Percentiles rank a stretch among this genome's conserved stretches.
phyloP scores from a whole-genome alignment of 225 moss, liverwort and hornwort genomes.

The Physcomitrellopsis africana region DNA sequence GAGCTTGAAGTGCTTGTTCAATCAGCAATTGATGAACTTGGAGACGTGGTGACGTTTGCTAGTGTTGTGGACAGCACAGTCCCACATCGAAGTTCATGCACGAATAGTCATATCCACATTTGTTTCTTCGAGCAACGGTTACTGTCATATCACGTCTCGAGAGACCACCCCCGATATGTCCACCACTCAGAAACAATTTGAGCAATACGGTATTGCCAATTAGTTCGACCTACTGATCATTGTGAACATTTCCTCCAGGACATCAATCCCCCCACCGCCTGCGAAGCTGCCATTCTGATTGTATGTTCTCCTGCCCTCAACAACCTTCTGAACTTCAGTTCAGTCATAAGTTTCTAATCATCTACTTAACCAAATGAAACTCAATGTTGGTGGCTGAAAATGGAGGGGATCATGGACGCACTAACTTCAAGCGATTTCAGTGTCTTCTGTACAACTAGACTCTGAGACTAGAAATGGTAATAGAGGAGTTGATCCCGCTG shows the following conservation, averaged over 20 bases:
- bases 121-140: not conserved
- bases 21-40: too few species aligned
- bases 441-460: conserved; percentile 1
- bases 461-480: conserved; percentile 10
- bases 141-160: not conserved
- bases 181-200: not conserved
- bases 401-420: not conserved
- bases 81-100: too few species aligned
- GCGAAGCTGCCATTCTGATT: conserved; percentile 17
- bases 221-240: not conserved
- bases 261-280: not conserved
- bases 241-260: conserved; percentile 30
- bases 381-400: not conserved
- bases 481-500: not conserved
- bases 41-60: too few species aligned
- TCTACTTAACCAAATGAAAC: not conserved
- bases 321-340: not conserved
- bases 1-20: too few species aligned
- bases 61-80: too few species aligned
- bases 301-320: conserved; percentile 24
- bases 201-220: not conserved
- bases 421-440: conserved; percentile 31
- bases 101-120: too few species aligned
- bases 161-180: not conserved
- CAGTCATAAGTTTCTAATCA: not conserved